Percentiles rank a stretch among this genome's conserved stretches.
Conservation (phyloP, 1,284 basidiomycete species). For the Cystobasidium sp. region DNA sequence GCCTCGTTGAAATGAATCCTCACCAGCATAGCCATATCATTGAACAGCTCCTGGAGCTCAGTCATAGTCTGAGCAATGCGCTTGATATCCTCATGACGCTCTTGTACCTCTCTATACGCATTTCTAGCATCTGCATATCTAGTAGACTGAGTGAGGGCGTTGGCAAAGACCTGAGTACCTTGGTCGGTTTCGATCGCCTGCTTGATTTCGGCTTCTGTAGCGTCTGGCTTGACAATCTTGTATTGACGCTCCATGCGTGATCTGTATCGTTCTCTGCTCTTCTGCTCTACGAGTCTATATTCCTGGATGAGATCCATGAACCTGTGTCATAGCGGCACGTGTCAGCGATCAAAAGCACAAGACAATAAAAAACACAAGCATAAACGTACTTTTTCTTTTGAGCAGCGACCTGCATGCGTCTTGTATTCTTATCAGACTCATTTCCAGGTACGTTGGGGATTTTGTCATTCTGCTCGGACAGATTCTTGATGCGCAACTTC, state of each 20-base stretch:
- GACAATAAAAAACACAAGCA: background rate
- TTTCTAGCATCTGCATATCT: constrained; percentile 80
- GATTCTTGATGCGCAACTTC: constrained; percentile 51
- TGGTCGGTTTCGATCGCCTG: constrained; percentile 66
- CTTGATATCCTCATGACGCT: constrained; percentile 82
- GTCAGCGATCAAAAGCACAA: background rate
- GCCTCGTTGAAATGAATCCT: constrained; percentile 53
- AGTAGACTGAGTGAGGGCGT: constrained; percentile 69
- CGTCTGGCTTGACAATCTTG: constrained; percentile 95
- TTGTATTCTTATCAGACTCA: constrained; percentile 50
- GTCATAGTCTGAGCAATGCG: constrained; percentile 83
- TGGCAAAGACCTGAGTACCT: constrained; percentile 58
- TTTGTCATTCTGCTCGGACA: constrained; percentile 50
- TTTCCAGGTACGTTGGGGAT: constrained; percentile 37
- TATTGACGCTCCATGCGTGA: constrained; percentile 94
- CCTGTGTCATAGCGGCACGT: constrained; percentile 55
- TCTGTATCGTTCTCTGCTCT: constrained; percentile 89
- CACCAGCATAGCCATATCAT: constrained; percentile 79
- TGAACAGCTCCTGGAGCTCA: constrained; percentile 84
- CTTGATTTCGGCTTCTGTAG: constrained; percentile 78
- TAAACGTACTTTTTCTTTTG: constrained; percentile 49
- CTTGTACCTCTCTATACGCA: constrained; percentile 76
- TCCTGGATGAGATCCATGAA: constrained; percentile 61
- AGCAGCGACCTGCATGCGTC: constrained; percentile 52
- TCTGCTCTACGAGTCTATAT: constrained; percentile 86